Conservation (phyloP, 495 filamentous ascomycete genomes). For the Monascus purpureus region DNA sequence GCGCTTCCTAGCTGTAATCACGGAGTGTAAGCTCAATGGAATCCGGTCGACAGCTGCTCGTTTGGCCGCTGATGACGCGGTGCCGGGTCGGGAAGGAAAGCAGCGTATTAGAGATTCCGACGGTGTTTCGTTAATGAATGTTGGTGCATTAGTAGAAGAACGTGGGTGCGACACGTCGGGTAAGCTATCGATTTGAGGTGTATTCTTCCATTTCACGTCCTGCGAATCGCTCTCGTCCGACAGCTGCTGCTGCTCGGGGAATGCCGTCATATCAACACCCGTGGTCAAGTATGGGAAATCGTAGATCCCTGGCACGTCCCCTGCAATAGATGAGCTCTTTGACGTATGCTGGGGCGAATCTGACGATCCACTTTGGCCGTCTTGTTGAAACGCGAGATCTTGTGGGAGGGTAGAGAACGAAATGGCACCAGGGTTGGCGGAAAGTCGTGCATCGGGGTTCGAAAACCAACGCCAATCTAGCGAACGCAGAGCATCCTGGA, state of each 20-base stretch:
- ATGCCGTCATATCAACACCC: conserved; percentile 18
- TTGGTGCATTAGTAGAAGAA: conserved; percentile 22
- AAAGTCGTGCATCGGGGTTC: conserved; percentile 22
- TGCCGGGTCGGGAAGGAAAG: conserved; percentile 14
- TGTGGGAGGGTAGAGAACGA: conserved; percentile 11
- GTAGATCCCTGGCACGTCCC: conserved; percentile 20
- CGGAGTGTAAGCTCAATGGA: conserved; percentile 23
- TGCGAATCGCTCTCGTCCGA: conserved; percentile 16
- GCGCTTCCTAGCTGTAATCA: conserved; percentile 26
- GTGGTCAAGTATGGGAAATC: conserved; percentile 27
- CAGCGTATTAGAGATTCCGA: conserved; percentile 18
- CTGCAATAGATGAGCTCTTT: conserved; percentile 26
- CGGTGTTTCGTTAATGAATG: conserved; percentile 24
- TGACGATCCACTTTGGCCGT: conserved; percentile 6
- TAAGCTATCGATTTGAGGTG: conserved; percentile 12
- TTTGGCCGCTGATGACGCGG: conserved; percentile 14
- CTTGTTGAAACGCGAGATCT: conserved; percentile 8
- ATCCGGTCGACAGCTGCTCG: conserved; percentile 14
- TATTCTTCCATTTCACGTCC: conserved; percentile 15
- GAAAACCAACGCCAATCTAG: conserved; percentile 27
- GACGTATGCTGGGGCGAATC: conserved; percentile 29
- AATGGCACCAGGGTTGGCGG: conserved; percentile 16
- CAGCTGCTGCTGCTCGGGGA: conserved; percentile 14
- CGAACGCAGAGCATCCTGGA: conserved; percentile 17
- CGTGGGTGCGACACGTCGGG: conserved; percentile 13